Evolutionary conservation across 192 early-diverging fungal genomes (phyloP).

Genomic region (Nowakowskiella sp.): DNA sequence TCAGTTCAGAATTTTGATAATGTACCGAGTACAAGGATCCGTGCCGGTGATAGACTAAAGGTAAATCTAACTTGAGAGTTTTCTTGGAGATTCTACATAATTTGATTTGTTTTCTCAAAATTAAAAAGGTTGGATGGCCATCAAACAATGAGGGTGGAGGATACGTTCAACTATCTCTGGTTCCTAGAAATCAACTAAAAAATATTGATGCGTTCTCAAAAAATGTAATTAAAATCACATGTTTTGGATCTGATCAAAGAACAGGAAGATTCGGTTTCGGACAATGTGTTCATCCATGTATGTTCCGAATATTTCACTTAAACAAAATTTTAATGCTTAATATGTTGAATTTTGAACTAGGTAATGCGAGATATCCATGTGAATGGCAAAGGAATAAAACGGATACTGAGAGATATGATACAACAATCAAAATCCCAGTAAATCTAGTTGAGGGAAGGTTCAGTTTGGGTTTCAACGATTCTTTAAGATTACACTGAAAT

Average conservation of each 20-base stretch:
- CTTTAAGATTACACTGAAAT: too few relatives aligned
- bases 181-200: background rate
- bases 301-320: background rate
- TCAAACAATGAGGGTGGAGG: too few relatives aligned
- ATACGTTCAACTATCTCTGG: conserved; percentile 12
- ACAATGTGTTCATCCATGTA: conserved; percentile 14
- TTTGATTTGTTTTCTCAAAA: too few relatives aligned
- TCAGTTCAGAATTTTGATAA: background rate
- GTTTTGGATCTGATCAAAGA: conserved; percentile 12
- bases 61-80: conserved; percentile 7
- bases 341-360: too few relatives aligned
- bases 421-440: conserved; percentile 8
- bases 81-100: too few relatives aligned
- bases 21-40: background rate
- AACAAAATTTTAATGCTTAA: too few relatives aligned
- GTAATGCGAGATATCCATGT: too few relatives aligned
- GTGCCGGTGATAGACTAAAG: conserved; percentile 15
- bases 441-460: conserved; percentile 8
- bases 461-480: too few relatives aligned
- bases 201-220: background rate
- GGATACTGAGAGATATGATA: conserved; percentile 13
- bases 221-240: conserved; percentile 13
- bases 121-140: background rate
- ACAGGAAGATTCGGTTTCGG: background rate
- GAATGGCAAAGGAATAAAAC: background rate